phyloP scores from a whole-genome alignment of 2,329 filamentous ascomycete genomes.

The Neofusicoccum sp. region DNA sequence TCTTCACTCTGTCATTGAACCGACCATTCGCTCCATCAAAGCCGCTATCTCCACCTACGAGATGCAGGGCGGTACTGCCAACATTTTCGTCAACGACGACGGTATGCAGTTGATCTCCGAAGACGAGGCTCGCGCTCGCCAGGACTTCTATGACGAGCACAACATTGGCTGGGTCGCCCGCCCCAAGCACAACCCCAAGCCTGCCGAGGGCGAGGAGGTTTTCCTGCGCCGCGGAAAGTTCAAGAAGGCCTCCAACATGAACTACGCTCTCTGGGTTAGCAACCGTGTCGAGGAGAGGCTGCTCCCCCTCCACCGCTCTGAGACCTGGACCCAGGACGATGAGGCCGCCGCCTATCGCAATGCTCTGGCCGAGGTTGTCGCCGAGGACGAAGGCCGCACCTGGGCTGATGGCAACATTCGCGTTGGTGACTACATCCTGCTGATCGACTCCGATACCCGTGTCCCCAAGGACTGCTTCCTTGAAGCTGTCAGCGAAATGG shows the following conservation, averaged over 20 bases:
- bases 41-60: constrained; percentile 75
- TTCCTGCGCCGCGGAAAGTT: constrained; percentile 63
- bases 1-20: constrained; percentile 59
- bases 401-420: constrained; percentile 62
- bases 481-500: constrained; percentile 70
- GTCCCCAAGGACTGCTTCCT: constrained; percentile 67
- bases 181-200: constrained; percentile 52
- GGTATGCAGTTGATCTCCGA: constrained; percentile 64
- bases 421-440: constrained; percentile 62
- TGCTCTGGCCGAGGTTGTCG: constrained; percentile 51
- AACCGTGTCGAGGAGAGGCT: constrained; percentile 70
- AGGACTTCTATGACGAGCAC: constrained; percentile 51
- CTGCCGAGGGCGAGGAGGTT: constrained; percentile 45
- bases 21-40: constrained; percentile 75
- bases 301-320: constrained; percentile 53
- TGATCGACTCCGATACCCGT: constrained; percentile 69
- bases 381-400: constrained; percentile 53
- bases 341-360: constrained; percentile 50
- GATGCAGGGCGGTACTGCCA: constrained; percentile 72
- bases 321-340: constrained; percentile 56
- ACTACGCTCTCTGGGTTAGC: constrained; percentile 63
- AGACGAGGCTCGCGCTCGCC: constrained; percentile 45
- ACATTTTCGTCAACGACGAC: constrained; percentile 75
- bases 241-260: constrained; percentile 67
- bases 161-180: constrained; percentile 52